phyloP scores from a whole-genome alignment of 1,284 basidiomycete species.

The Cerrena zonata region DNA sequence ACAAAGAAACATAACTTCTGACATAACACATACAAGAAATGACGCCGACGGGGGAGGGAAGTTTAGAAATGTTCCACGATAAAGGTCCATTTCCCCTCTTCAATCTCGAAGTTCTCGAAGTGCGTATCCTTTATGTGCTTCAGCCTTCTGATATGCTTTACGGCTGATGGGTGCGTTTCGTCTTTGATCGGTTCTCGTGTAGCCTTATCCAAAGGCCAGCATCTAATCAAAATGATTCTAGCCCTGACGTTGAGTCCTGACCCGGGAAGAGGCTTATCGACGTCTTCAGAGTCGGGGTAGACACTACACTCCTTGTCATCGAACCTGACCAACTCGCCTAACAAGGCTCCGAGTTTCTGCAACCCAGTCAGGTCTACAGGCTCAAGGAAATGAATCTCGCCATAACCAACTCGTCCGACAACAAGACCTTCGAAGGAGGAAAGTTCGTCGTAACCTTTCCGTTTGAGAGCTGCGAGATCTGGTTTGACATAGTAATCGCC shows the following conservation, averaged over 20 bases:
- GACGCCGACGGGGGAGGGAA: neutral
- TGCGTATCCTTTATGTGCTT: slow-evolving; percentile 81
- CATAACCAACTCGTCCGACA: slow-evolving; percentile 87
- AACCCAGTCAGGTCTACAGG: slow-evolving; percentile 90
- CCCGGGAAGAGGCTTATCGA: slow-evolving; percentile 76
- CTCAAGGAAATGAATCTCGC: slow-evolving; percentile 85
- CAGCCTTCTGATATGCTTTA: slow-evolving; percentile 79
- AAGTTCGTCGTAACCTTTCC: slow-evolving; percentile 68
- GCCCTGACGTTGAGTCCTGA: slow-evolving; percentile 88
- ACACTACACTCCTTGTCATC: slow-evolving; percentile 89
- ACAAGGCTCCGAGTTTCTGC: slow-evolving; percentile 71
- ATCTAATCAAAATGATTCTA: slow-evolving; percentile 72
- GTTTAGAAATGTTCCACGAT: slow-evolving; percentile 82
- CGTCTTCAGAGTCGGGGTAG: slow-evolving; percentile 82
- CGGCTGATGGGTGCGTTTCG: slow-evolving; percentile 61
- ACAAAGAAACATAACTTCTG: neutral
- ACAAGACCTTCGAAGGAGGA: slow-evolving; percentile 68
- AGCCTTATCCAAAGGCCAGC: slow-evolving; percentile 89
- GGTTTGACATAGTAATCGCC: slow-evolving; percentile 90
- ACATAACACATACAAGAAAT: neutral
- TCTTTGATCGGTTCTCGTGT: slow-evolving; percentile 89
- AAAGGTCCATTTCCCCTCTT: slow-evolving; percentile 88
- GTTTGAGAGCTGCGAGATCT: slow-evolving; percentile 64
- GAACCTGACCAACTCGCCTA: slow-evolving; percentile 86
- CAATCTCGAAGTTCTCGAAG: slow-evolving; percentile 78